Base-by-base conservation (phyloP, 352 stramenopile species). In the Peronospora tabacina region DNA sequence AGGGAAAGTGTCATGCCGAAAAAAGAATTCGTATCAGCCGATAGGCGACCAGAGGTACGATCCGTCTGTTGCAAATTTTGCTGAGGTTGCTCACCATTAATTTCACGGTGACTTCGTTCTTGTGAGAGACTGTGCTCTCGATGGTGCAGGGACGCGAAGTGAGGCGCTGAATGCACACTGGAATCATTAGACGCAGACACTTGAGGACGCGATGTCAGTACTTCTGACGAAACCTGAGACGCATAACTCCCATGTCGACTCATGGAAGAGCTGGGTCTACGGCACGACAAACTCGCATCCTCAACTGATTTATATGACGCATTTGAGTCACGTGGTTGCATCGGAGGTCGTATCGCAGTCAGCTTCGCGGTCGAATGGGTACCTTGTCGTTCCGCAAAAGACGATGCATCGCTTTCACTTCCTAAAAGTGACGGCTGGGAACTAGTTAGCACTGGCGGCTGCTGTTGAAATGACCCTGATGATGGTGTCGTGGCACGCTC, bases 331-430 rank as follows among this genome's bases (percentile, higher is more conserved):
- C 47, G 44, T 19, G 35, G 40, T 13, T 60, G 52, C 7, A 41
- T n/a, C 13, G 38, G 41, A 46, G 51, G 22, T 41, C 29, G 55
- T 11, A 34, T 60, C 22, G 48, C 28, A 8, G 50, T 45, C 24
- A 37, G 32, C 28, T 34, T 45, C 48, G 57, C 13, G 24, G 33
- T 8, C 12, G 39, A 15, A 22, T 57, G 44, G 12, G 38, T 17
- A 47, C 34, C 19, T 29, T 63, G 47, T 20, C 64, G 63, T 10
- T 77, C 60, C 20, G 44, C 48, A 53, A 68, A 56, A 10, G 63
- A 72, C 36, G 66, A 77, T 15, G 55, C 43, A 24, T 72, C 70
- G 45, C 66, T 82, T 17, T 32, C 51, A 52, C 40, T 61, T 4
- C 59, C 59, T 29, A 58, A 64, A 54, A 77, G 57, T 28, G 59